Conservation (phyloP, 176 grass and related monocot species). For the Neostapfia colusana region DNA sequence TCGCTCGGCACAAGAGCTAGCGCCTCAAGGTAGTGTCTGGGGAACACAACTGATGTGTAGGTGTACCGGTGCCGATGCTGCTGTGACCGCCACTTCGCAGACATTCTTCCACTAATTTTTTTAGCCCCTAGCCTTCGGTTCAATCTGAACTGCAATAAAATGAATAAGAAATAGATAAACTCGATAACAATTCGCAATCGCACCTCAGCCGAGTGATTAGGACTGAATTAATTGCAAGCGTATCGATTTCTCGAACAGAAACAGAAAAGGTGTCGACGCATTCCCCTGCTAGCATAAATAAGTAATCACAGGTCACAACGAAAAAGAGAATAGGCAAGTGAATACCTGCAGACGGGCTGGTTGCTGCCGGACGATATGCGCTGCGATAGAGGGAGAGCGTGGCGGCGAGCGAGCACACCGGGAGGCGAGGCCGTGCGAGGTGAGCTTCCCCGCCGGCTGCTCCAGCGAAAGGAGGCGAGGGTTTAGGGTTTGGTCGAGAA, state of each 20-base stretch:
- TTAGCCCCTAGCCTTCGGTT: constrained; percentile 22
- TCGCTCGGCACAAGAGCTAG: constrained; percentile 45
- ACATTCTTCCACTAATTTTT: constrained; percentile 58
- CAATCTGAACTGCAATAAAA: constrained; percentile 26
- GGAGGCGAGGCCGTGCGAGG: neutral
- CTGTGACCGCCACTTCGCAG: constrained; percentile 82
- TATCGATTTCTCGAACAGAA: neutral
- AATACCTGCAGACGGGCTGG: neutral
- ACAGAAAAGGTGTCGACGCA: neutral
- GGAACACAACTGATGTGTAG: constrained; percentile 81
- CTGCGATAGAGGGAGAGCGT: neutral
- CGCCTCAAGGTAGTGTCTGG: constrained; percentile 62
- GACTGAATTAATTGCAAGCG: neutral
- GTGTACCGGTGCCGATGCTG: constrained; percentile 89
- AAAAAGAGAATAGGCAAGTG: neutral
- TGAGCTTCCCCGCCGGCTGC: constrained; percentile 19
- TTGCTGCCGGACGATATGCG: neutral
- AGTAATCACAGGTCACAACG: neutral
- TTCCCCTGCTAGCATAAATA: neutral
- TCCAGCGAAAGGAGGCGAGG: constrained; percentile 3
- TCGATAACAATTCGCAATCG: neutral
- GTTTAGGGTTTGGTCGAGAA: constrained; percentile 38
- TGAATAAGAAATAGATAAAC: neutral
- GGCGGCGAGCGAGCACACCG: neutral
- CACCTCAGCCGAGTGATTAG: neutral